Base-by-base conservation (phyloP, 768 basidiomycete species). In the Porphyrellus cyaneotinctus region DNA sequence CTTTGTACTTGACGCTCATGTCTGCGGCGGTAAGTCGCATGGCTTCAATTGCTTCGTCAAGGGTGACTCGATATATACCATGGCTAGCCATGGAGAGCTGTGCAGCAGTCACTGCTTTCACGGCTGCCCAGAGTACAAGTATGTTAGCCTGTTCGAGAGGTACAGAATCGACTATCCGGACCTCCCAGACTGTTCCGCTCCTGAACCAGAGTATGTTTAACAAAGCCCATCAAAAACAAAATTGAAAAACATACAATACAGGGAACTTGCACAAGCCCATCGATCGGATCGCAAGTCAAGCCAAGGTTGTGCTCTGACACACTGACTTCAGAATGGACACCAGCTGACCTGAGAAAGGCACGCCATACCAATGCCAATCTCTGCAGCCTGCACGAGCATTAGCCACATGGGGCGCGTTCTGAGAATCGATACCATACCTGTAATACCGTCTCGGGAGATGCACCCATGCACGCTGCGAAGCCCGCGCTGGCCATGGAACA, bases 401-500 rank as follows among this genome's bases (percentile, higher is more conserved):
- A 39, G 20, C 23, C 10, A 18, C n/a, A 6, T 35, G 10, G 23
- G 30, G 31, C 12, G 7, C 37, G 26, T 13, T 17, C n/a, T 51
- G 6, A 42, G 14, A 24, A 31, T 20, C 37, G 10, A 49, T 35
- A 5, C 59, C 72, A 51, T 51, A 84, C 85, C 73, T 91, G 89
- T 15, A 91, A 71, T 6, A 91, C 84, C 11, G 85, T 91, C 67
- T 91, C 89, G 10, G 90, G 90, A 2, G 86, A 81, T 36, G 87
- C 90, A 53, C 95, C 95, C 86, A 97, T 88, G 64, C 91, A 95
- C 6, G 95, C 95, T 4, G 91, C 88, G 64, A 95, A 95, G 0
- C 90, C 95, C 42, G 87, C 93, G 49, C 87, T 87, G 0, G 94
- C 95, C 95, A 97, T 97, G 4, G 92, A 91, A 64, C 91, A 92